Evolutionary conservation across 1,284 basidiomycete genomes (phyloP).

Genomic region (Trichosporon coremiiforme): DNA sequence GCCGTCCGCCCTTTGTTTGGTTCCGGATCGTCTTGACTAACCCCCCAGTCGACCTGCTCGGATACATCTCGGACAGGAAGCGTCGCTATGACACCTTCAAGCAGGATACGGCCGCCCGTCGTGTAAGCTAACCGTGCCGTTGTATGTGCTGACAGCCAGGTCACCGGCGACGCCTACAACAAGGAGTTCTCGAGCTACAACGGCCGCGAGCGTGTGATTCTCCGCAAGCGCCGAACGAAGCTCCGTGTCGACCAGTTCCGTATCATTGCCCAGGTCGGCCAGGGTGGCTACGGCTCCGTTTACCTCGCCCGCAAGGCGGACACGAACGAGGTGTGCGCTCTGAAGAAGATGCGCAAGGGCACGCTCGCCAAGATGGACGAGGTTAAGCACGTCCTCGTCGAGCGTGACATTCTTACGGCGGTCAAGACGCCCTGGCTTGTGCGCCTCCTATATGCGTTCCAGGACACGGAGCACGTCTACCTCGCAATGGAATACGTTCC

Average conservation of each 20-base stretch:
- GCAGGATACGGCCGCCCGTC: conserved; percentile 71
- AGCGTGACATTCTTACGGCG: conserved; percentile 91
- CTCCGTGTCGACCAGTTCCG: conserved; percentile 85
- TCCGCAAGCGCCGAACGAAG: conserved; percentile 84
- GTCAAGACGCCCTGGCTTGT: conserved; percentile 97
- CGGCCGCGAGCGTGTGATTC: conserved; percentile 83
- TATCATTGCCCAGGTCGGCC: conserved; percentile 94
- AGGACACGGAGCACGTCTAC: conserved; percentile 84
- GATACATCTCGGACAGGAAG: conserved; percentile 80
- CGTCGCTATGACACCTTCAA: conserved; percentile 79
- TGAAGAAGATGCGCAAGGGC: conserved; percentile 93
- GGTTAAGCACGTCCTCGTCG: conserved; percentile 87
- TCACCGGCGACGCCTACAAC: conserved; percentile 65
- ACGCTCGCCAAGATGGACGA: conserved; percentile 97
- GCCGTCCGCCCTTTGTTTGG: conserved; percentile 13
- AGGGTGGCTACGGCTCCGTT: conserved; percentile 95
- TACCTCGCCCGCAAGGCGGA: conserved; percentile 88
- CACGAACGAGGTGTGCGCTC: conserved; percentile 87
- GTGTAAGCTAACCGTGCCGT: too few species aligned
- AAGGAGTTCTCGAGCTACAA: conserved; percentile 88
- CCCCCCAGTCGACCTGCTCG: conserved; percentile 70
- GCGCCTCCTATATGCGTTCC: conserved; percentile 87
- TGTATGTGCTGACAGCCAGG: conserved; percentile 38
- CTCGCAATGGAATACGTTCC: conserved; percentile 99
- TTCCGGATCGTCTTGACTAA: conserved; percentile 20